Evolutionary conservation across 108 stramenopile genomes (phyloP).

Genomic region (Pseudonitzschia multiseries): DNA sequence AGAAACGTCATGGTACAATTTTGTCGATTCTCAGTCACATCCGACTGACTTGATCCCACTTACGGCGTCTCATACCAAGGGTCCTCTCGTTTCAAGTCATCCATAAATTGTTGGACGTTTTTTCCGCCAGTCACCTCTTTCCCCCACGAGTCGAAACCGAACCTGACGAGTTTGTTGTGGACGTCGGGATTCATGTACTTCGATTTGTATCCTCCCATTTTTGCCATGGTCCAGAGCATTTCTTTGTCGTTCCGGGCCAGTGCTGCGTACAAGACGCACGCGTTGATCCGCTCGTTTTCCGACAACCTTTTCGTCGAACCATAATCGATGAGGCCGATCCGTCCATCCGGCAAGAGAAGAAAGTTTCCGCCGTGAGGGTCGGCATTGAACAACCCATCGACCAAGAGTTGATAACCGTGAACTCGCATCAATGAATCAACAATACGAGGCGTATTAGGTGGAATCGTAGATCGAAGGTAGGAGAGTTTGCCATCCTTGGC

Average conservation of each 20-base stretch:
- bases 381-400: constrained; percentile 69
- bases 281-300: constrained; percentile 32
- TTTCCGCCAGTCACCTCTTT: constrained; percentile 38
- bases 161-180: constrained; percentile 27
- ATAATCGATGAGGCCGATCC: constrained; percentile 80
- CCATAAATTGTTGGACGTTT: constrained; percentile 45
- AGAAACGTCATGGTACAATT: background rate
- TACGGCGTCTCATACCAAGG: constrained; percentile 39
- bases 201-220: constrained; percentile 39
- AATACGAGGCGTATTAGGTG: constrained; percentile 40
- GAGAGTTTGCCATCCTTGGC: background rate
- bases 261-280: constrained; percentile 37
- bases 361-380: constrained; percentile 67
- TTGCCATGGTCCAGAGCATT: constrained; percentile 27
- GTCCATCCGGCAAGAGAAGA: constrained; percentile 66
- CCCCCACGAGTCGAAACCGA: constrained; percentile 38
- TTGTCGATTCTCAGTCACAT: background rate
- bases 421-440: constrained; percentile 60
- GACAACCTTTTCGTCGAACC: constrained; percentile 46
- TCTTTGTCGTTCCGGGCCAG: constrained; percentile 37
- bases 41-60: background rate
- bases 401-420: constrained; percentile 56
- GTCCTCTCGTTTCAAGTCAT: constrained; percentile 38
- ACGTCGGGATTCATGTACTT: constrained; percentile 35
- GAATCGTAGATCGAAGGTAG: constrained; percentile 16